Percentiles rank a stretch among this genome's conserved stretches.
Evolutionary conservation across 805 yeast genomes (phyloP).

Genomic region (Yarrowia sp.): DNA sequence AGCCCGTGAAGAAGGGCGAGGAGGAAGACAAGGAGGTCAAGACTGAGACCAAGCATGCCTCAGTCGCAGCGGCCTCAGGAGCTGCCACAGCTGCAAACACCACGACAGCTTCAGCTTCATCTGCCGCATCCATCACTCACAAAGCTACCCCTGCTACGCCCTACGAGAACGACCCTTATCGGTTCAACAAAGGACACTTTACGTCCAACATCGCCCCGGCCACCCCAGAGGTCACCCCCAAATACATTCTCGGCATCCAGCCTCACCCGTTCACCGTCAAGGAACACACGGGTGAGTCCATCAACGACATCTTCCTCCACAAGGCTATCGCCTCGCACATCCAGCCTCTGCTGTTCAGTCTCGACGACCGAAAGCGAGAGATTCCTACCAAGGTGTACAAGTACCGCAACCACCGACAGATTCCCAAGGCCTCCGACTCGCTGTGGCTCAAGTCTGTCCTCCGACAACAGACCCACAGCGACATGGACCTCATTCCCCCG

Average conservation of each 20-base stretch:
- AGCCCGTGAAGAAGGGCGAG: conserved; percentile 35
- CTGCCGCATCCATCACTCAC: too few relatives aligned
- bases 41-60: conserved; percentile 1
- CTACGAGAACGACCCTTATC: conserved; percentile 34
- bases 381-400: conserved; percentile 31
- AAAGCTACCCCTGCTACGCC: conserved; percentile 22
- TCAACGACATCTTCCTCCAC: conserved; percentile 36
- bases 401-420: conserved; percentile 26
- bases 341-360: conserved; percentile 28
- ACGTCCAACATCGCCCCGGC: conserved; percentile 23
- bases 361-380: conserved; percentile 35
- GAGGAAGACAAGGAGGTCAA: conserved; percentile 28
- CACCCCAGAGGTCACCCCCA: conserved; percentile 12
- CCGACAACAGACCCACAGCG: conserved; percentile 15
- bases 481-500: conserved; percentile 32
- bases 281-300: conserved; percentile 34
- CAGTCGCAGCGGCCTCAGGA: too few relatives aligned
- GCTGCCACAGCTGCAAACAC: neutral
- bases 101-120: conserved; percentile 21
- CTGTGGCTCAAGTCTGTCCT: conserved; percentile 37
- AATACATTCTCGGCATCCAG: conserved; percentile 30
- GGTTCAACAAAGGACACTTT: conserved; percentile 26
- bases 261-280: conserved; percentile 31
- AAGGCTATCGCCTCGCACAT: conserved; percentile 32
- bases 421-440: conserved; percentile 19